Base-by-base conservation (phyloP, 805 yeast species). In the Metschnikowia amazonensis region DNA sequence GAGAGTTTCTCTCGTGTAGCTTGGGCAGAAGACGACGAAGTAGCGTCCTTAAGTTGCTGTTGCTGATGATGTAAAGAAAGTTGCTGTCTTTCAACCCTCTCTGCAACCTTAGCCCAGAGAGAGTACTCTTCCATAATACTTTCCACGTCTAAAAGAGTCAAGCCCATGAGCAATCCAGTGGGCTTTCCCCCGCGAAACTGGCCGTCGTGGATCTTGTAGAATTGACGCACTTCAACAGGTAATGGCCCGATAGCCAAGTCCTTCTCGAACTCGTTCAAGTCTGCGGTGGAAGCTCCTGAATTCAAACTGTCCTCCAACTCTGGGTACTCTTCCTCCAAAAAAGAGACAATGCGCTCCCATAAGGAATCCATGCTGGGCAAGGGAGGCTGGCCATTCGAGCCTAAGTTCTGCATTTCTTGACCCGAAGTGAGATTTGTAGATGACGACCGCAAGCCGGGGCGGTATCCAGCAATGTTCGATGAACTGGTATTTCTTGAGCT, bases 241-340 rank as follows among this genome's bases (percentile, higher is more conserved):
- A 72, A 64, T n/a, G 65, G 58, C 1, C 75, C 75, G 42, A 66
- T 56, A 10, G 67, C 71, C 57, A 72, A 64, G 51, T 72, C 76
- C 43, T 69, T 69, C 45, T 69, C 75, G 51, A 72, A 67, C 56
- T 72, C 76, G 53, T 72, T 72, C 56, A 72, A 65, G 54, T 72
- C 76, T 7, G 75, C 74, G 17, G 71, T 61, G 17, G 75, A 70
- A 5, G 65, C 76, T 3, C 76, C 76, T 42, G 62, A 61, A 49
- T 72, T 70, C 57, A 72, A 61, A 48, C 61, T 62, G 47, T 72
- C 76, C 43, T 63, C 74, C 47, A 72, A 65, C 50, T 72, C 76
- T 2, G 76, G 76, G 51, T 70, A 72, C 52, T 72, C 76, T 40
- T 68, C 72, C 33, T 71, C 76, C 47, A 70, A 60, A 68, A 74